These are phyloP conservation scores for Beauveria rudraprayagi DNA, from an alignment of 2,329 filamentous ascomycete species.

Conservation along the genomic window DNA sequence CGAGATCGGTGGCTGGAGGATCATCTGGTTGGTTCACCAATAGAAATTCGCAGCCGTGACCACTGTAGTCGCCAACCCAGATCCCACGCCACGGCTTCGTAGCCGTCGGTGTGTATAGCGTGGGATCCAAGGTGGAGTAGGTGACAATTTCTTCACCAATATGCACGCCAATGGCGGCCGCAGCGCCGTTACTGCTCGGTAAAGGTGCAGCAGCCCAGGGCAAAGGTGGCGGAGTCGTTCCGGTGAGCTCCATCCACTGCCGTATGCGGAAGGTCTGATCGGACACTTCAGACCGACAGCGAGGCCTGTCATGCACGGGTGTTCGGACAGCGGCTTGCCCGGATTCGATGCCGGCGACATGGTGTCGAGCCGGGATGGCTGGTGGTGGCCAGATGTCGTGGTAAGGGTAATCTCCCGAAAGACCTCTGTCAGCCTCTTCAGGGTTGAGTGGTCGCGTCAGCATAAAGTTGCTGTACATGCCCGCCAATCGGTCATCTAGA, in stretches of 20 bases:
- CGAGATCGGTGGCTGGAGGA: slow-evolving; percentile 29
- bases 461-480: slow-evolving; percentile 59
- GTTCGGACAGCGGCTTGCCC: slow-evolving; percentile 19
- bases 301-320: slow-evolving; percentile 33
- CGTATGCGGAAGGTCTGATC: slow-evolving; percentile 65
- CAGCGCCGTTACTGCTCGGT: slow-evolving; percentile 18
- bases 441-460: slow-evolving; percentile 46
- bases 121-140: slow-evolving; percentile 62
- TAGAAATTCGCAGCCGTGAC: slow-evolving; percentile 83
- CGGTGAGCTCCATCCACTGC: slow-evolving; percentile 64
- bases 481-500: slow-evolving; percentile 35
- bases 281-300: slow-evolving; percentile 50
- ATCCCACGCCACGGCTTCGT: slow-evolving; percentile 82
- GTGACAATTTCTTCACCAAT: slow-evolving; percentile 52
- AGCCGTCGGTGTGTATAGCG: slow-evolving; percentile 70
- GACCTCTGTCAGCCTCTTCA: slow-evolving; percentile 25
- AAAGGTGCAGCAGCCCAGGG: slow-evolving; percentile 24
- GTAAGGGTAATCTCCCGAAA: slow-evolving; percentile 32
- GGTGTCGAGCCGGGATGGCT: slow-evolving; percentile 55
- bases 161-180: slow-evolving; percentile 32
- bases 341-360: slow-evolving; percentile 32
- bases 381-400: slow-evolving; percentile 68
- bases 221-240: slow-evolving; percentile 21
- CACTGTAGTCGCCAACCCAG: slow-evolving; percentile 85
- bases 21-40: slow-evolving; percentile 65